Evolutionary conservation across 805 yeast species (phyloP), one percentile per base, ranked within the genome.

Genomic region (Lipomyces spencermartinsiae): DNA sequence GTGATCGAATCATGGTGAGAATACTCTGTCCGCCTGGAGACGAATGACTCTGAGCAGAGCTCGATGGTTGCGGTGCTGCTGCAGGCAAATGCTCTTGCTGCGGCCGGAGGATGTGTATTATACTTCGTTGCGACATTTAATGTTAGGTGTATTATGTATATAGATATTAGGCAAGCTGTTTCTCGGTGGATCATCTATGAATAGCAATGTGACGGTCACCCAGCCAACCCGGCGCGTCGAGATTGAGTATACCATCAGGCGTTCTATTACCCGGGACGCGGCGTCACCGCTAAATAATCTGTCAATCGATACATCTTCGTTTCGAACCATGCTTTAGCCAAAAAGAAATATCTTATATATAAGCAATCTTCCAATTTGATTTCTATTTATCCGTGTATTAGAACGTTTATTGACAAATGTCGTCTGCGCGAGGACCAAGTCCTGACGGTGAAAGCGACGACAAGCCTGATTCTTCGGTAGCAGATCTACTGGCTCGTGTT

Each of bases 81-180:
- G 19, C 49, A 43, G n/a, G 49, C 22, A 43, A 16, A 43, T 43
- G 19, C 4, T 43, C 49, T 19, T 43, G 49, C 49, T 29, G 57
- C 12, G 49, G 62, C 16, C 49, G 65, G 22, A 66, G 57, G 31
- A 66, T 62, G 33, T 66, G 69, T 4, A 66, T 53, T 14, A 66
- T 66, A 46, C 69, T 66, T 22, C 63, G 62, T 16, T 43, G 49
- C 19, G 49, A 43, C 49, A 43, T 43, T 4, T n/a, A 16, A 43
- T 43, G 49, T 5, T 43, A 43, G 16, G 49, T 43, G n/a, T 43
- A 43, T 43, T 43, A 16, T 25, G 29, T 25, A 25, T 25, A 25
- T 25, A 25, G 29, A 25, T 25, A 25, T 25, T 2, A 25, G 29
- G 29, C 22, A 4, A 43, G 49, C 22, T 10, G 49, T n/a, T 19